Base-by-base conservation (phyloP, 148 eudicot species). In the Vaccinium vitisidaea region DNA sequence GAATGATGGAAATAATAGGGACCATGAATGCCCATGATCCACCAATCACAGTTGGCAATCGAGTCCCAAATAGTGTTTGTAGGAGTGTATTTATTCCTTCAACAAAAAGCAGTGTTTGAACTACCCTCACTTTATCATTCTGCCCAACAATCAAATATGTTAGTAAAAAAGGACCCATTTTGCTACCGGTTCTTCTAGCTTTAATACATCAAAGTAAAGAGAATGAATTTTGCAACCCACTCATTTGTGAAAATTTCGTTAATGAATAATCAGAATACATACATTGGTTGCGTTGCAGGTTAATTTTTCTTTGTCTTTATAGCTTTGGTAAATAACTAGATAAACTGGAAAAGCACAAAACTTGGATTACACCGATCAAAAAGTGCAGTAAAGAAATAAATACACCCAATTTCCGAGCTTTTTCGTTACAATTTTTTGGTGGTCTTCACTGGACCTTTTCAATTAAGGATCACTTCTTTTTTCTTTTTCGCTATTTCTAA, bases 21-120 rank as follows among this genome's bases (percentile, higher is more conserved):
- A 97, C 93, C 95, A 95, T 90, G 71, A 94, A 97, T 2, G 98
- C 98, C 92, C 95, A 95, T 36, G 99, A 97, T 30, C 95, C 98
- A 87, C 99, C 99, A 56, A 97, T 88, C 9, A 97, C 98, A 18
- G 94, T 89, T 1, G 99, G 99, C 82, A 97, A 85, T 75, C 98
- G 88, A 15, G 99, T 97, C 70, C 99, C 99, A 25, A 97, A 95
- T 32, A 97, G 86, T 8, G 98, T 95, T 87, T 97, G 99, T 59
- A 97, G 84, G 46, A 95, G 84, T 18, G 99, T 97, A 70, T 97
- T 97, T 52, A 97, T 89, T 84, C 99, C 99, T 93, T 91, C 93
- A 55, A 97, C 94, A 89, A 97, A 97, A 4, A 97, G 92, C 89
- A 97, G 88, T 3, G 99, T 97, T 88, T 97, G 99, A 82, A 97